Evolutionary conservation across 202 grass and related monocot species (phyloP).

Genomic region (Miscanthus sacchariflorus): DNA sequence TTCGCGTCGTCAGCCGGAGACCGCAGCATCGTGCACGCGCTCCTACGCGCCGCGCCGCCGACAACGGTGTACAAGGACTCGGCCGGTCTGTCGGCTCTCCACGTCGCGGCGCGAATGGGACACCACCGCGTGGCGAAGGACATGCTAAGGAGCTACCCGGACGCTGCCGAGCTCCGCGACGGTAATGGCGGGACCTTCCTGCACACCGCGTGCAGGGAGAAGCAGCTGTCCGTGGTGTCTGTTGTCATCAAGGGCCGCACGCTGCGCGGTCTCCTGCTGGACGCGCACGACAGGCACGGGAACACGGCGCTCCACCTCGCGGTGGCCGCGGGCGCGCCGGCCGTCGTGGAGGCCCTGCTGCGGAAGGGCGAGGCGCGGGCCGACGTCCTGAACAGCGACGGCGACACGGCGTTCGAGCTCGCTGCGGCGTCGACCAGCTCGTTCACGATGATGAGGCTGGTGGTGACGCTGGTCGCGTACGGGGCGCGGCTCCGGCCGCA

Average conservation of each 20-base stretch:
- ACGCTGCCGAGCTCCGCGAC: constrained; percentile 22
- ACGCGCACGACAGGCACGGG: constrained; percentile 11
- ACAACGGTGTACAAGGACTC: neutral
- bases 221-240: neutral
- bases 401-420: too few species aligned
- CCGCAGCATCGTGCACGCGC: neutral
- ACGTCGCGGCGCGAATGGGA: constrained; percentile 34
- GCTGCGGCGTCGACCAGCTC: too few species aligned
- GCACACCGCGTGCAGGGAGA: constrained; percentile 25
- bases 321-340: neutral
- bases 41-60: neutral
- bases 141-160: neutral
- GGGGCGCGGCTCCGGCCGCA: too few species aligned
- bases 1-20: neutral
- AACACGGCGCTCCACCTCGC: constrained; percentile 18
- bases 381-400: too few species aligned
- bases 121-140: neutral
- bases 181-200: constrained; percentile 14
- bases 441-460: too few species aligned
- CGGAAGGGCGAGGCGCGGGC: too few species aligned
- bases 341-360: too few species aligned
- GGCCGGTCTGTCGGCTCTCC: neutral
- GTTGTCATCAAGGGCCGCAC: too few species aligned
- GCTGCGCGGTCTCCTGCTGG: too few species aligned
- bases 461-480: too few species aligned